Percentiles rank a stretch among this genome's conserved stretches.
phyloP scores from a whole-genome alignment of 305 asterid species.

The Andrographis paniculata region DNA sequence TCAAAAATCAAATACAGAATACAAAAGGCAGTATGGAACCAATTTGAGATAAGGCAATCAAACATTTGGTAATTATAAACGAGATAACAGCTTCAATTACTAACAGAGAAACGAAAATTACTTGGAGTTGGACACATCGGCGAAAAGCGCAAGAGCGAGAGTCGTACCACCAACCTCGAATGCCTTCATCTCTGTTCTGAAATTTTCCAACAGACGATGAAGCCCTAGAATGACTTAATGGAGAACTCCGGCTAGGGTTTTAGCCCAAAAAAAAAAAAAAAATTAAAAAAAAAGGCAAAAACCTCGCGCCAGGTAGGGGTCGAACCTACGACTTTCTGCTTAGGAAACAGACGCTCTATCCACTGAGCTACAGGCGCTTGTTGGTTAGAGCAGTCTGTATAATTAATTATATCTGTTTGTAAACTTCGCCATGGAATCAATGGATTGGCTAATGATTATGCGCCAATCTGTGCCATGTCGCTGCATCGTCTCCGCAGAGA shows the following conservation, averaged over 20 bases:
- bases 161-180: conserved; percentile 56
- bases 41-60: not conserved
- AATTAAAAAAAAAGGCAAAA: not conserved
- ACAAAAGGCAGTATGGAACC: too few relatives aligned
- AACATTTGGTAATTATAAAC: not conserved
- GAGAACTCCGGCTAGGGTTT: too few relatives aligned
- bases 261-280: too few relatives aligned
- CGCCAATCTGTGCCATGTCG: not conserved
- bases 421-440: too few relatives aligned
- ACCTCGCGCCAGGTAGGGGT: conserved; percentile 85
- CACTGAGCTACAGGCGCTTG: conserved; percentile 22
- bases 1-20: too few relatives aligned
- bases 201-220: not conserved
- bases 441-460: too few relatives aligned
- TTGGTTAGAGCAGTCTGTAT: too few relatives aligned
- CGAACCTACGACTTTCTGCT: conserved; percentile 99
- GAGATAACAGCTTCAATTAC: not conserved
- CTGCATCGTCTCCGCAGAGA: not conserved
- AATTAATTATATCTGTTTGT: too few relatives aligned
- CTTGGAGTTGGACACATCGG: conserved; percentile 83
- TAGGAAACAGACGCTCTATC: conserved; percentile 98
- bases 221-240: too few relatives aligned
- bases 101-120: conserved; percentile 23
- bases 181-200: conserved; percentile 40
- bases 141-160: conserved; percentile 66